A percentile compares a stretch with the other conserved stretches of the same genome.
Evolutionary conservation across 2,329 filamentous ascomycete species (phyloP).

Genomic region (Shiraia sp.): DNA sequence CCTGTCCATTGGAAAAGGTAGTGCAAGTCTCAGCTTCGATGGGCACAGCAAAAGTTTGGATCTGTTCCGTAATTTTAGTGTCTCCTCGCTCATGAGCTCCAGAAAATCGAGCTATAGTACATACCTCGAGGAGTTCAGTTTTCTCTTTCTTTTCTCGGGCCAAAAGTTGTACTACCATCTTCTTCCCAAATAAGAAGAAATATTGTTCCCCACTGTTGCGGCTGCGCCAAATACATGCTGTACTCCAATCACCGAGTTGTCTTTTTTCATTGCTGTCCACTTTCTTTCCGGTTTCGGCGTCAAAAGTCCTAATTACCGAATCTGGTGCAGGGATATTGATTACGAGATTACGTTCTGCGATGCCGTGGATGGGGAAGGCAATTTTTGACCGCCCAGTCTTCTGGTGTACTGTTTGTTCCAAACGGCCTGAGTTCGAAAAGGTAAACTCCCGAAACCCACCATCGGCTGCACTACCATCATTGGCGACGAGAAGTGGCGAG

Average conservation of each 20-base stretch:
- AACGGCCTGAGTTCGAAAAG: constrained; percentile 7
- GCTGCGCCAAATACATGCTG: constrained; percentile 33
- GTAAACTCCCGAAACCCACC: constrained; percentile 31
- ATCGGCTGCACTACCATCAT: constrained; percentile 34
- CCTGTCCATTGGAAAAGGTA: constrained; percentile 19
- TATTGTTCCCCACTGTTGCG: constrained; percentile 29
- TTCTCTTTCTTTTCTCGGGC: constrained; percentile 12
- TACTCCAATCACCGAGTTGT: constrained; percentile 35
- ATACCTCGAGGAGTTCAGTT: constrained; percentile 31
- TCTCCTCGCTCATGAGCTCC: background rate
- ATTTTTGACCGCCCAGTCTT: constrained; percentile 35
- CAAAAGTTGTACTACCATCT: constrained; percentile 32
- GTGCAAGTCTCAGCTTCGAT: constrained; percentile 34
- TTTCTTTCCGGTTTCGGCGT: constrained; percentile 17
- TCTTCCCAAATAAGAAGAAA: constrained; percentile 37
- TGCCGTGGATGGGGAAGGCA: constrained; percentile 24
- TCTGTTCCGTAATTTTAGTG: constrained; percentile 15
- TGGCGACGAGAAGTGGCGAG: constrained; percentile 24
- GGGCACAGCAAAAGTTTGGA: constrained; percentile 33
- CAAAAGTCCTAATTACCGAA: constrained; percentile 30
- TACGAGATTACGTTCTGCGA: constrained; percentile 27
- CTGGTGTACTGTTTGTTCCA: constrained; percentile 19
- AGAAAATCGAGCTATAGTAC: background rate
- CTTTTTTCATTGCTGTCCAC: constrained; percentile 26
- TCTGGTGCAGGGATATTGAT: constrained; percentile 36